phyloP scores from a whole-genome alignment of 2,329 filamentous ascomycete species.

The Colletotrichum graminicola region DNA sequence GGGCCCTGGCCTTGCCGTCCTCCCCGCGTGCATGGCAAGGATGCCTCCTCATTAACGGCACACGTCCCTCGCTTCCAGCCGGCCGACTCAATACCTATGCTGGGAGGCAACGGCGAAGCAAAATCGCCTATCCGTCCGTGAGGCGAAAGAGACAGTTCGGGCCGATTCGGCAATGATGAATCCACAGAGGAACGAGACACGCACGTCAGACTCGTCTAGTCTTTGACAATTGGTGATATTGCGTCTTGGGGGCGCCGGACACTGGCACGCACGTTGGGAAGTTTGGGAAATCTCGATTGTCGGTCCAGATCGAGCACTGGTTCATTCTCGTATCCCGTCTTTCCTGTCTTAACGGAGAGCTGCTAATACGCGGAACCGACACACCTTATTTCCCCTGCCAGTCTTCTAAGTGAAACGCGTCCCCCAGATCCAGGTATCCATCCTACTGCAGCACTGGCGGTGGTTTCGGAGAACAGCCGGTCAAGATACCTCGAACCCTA shows the following conservation, averaged over 20 bases:
- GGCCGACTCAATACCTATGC: conserved; percentile 1
- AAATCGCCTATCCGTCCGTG: conserved; percentile 1
- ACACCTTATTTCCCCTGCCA: conserved; percentile 23
- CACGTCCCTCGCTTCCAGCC: conserved; percentile 24
- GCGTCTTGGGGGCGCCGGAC: conserved; percentile 1
- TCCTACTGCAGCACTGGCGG: conserved; percentile 20
- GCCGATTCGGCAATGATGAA: conserved; percentile 21
- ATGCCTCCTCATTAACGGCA: conserved; percentile 26
- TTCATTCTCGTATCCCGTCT: not conserved
- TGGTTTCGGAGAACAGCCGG: conserved; percentile 17
- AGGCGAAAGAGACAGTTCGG: conserved; percentile 1
- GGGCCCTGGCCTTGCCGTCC: conserved; percentile 20
- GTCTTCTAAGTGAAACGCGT: conserved; percentile 22
- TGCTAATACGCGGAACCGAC: conserved; percentile 26
- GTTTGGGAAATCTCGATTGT: conserved; percentile 34
- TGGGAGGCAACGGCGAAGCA: conserved; percentile 23
- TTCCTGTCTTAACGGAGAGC: conserved; percentile 19
- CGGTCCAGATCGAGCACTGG: conserved; percentile 28
- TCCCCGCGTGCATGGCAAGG: conserved; percentile 31
- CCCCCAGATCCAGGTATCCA: conserved; percentile 21
- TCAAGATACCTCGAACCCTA: conserved; percentile 6
- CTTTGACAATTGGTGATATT: conserved; percentile 19
- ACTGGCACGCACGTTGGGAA: conserved; percentile 7
- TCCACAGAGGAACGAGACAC: not conserved
- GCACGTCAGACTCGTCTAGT: not conserved